A percentile compares a stretch with the other conserved stretches of the same genome.
Evolutionary conservation across 139 green algal genomes (phyloP).

Genomic region (Desmodesmus armatus): DNA sequence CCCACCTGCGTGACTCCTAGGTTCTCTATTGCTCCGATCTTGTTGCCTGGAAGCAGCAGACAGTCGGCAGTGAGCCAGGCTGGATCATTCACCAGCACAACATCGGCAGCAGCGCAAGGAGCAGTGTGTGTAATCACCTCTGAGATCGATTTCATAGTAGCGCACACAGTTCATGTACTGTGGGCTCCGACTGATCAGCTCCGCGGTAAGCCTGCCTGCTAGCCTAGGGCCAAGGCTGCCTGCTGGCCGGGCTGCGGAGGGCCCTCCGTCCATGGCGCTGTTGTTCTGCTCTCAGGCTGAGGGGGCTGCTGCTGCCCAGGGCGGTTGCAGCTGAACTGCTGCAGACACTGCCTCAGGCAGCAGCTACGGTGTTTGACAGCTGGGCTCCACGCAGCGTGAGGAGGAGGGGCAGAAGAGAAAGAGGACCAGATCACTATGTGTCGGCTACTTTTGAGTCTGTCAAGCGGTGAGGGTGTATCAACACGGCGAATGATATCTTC

Average conservation of each 20-base stretch:
- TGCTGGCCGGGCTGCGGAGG: conserved; percentile 1
- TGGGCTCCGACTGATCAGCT: conserved; percentile 86
- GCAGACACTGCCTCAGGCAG: too few species aligned
- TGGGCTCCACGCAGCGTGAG: too few species aligned
- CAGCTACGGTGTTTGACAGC: too few species aligned
- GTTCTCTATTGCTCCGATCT: conserved; percentile 94
- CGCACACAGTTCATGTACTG: conserved; percentile 92
- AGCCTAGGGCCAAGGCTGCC: conserved; percentile 24
- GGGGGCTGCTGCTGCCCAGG: not conserved
- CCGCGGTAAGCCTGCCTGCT: conserved; percentile 85
- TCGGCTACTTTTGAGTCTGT: too few species aligned
- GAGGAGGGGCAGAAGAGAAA: too few species aligned
- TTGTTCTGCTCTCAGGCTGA: not conserved
- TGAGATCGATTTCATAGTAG: conserved; percentile 91
- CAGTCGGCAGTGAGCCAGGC: too few species aligned
- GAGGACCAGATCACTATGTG: too few species aligned
- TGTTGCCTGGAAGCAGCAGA: conserved; percentile 77
- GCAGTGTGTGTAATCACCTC: conserved; percentile 58
- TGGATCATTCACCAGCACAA: too few species aligned
- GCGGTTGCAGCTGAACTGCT: not conserved
- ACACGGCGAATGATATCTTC: too few species aligned
- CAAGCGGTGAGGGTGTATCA: too few species aligned
- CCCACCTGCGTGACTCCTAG: conserved; percentile 91
- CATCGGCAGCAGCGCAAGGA: not conserved
- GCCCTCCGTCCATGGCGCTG: conserved; percentile 26